These are phyloP conservation scores for Mortierella sp. DNA, from an alignment of 371 early-diverging fungal genomes.

Conservation along the genomic window DNA sequence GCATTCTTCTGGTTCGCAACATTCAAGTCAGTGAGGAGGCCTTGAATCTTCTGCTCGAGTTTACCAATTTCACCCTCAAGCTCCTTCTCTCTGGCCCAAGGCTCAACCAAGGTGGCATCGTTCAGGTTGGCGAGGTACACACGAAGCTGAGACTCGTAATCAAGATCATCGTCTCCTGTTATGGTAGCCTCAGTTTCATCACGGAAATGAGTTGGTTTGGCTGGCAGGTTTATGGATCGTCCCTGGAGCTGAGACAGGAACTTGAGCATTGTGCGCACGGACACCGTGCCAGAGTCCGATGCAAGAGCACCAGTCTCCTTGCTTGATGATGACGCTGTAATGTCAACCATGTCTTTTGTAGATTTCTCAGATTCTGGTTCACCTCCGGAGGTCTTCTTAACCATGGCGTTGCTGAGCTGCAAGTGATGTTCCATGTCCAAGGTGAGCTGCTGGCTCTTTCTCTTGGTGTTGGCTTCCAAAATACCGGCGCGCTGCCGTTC, in stretches of 20 bases:
- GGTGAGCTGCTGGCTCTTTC: constrained; percentile 46
- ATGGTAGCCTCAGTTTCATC: constrained; percentile 41
- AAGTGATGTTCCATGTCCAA: constrained; percentile 45
- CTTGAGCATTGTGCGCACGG: constrained; percentile 53
- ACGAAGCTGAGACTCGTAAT: constrained; percentile 34
- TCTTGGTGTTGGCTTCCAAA: constrained; percentile 51
- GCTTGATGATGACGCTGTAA: not conserved
- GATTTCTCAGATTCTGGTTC: not conserved
- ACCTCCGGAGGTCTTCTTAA: constrained; percentile 2
- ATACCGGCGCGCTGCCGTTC: constrained; percentile 46
- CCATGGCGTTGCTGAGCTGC: constrained; percentile 51
- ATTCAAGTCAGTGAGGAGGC: constrained; percentile 26
- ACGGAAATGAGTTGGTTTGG: constrained; percentile 16
- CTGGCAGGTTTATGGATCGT: constrained; percentile 11
- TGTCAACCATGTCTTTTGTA: not conserved
- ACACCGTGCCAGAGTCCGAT: constrained; percentile 24
- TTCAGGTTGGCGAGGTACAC: constrained; percentile 34
- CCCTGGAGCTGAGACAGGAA: constrained; percentile 51
- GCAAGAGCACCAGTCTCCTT: not conserved
- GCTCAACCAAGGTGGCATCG: constrained; percentile 39
- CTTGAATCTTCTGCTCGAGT: constrained; percentile 40
- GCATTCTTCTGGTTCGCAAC: constrained; percentile 25
- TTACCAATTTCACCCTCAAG: constrained; percentile 44
- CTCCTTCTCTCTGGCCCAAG: constrained; percentile 52
- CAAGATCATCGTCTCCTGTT: constrained; percentile 7